Conservation (phyloP, 306 rosid genomes). For the Acacia acuminata region DNA sequence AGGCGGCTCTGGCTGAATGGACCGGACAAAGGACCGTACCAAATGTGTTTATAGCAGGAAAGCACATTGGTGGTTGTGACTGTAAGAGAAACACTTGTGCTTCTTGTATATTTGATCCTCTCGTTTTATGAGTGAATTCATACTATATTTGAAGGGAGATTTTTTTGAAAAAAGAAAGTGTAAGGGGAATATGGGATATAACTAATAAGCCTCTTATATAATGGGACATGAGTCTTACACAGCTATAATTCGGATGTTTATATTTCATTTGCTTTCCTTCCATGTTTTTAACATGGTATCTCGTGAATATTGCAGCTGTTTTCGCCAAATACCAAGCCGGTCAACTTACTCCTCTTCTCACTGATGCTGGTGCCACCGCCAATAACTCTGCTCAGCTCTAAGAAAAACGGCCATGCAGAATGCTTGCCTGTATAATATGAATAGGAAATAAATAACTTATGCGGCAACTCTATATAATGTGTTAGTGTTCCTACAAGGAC, state of each 20-base stretch:
- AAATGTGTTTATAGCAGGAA: conserved; percentile 76
- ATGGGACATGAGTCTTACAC: background rate
- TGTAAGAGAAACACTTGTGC: conserved; percentile 21
- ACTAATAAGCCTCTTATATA: background rate
- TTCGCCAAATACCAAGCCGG: conserved; percentile 59
- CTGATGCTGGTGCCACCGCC: conserved; percentile 65
- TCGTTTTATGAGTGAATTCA: background rate
- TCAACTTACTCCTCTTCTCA: conserved; percentile 71
- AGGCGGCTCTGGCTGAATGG: conserved; percentile 58
- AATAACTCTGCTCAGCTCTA: conserved; percentile 49
- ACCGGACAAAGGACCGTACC: conserved; percentile 61
- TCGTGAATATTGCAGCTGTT: conserved; percentile 51
- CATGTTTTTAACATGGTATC: background rate
- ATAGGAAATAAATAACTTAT: conserved; percentile 2
- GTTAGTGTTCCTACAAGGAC: background rate
- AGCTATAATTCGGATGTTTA: background rate
- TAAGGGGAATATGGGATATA: background rate
- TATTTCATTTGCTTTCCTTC: background rate
- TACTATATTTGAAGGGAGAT: background rate
- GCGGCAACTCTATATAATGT: conserved; percentile 1
- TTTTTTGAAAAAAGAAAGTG: background rate
- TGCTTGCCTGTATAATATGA: background rate
- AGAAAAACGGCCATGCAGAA: conserved; percentile 1
- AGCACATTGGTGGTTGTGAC: conserved; percentile 58
- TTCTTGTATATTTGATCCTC: background rate